Conservation (phyloP, 352 stramenopile genomes). For the Phytophthora podocarpi region DNA sequence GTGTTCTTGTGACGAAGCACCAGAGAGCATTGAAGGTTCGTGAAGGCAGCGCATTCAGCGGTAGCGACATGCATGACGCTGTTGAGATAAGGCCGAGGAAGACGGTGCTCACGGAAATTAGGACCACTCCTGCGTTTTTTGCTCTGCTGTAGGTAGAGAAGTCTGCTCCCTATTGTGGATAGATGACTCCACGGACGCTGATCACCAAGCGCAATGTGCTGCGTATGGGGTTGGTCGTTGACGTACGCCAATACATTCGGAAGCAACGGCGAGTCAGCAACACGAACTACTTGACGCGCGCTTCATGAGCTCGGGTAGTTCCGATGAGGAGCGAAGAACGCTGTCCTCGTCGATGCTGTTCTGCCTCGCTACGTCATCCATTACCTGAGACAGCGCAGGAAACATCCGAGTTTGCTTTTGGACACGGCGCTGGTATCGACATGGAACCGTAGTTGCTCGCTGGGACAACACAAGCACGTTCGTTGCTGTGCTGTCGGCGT, state of each 20-base stretch:
- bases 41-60: constrained; percentile 40
- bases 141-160: constrained; percentile 48
- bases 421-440: constrained; percentile 39
- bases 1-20: constrained; percentile 70
- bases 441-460: constrained; percentile 38
- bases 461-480: constrained; percentile 41
- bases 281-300: constrained; percentile 44
- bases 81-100: constrained; percentile 64
- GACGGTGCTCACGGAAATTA: constrained; percentile 86
- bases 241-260: constrained; percentile 77
- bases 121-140: constrained; percentile 64
- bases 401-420: constrained; percentile 59
- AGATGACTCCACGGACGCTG: constrained; percentile 77
- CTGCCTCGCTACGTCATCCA: too few relatives aligned
- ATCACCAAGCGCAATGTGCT: constrained; percentile 68
- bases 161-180: constrained; percentile 52
- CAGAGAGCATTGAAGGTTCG: constrained; percentile 80
- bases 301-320: constrained; percentile 48
- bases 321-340: too few relatives aligned
- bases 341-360: too few relatives aligned
- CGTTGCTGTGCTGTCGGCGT: constrained; percentile 50
- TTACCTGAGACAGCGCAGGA: constrained; percentile 63
- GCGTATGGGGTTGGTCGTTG: constrained; percentile 85
- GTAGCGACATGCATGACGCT: constrained; percentile 28
- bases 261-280: constrained; percentile 44